phyloP scores from a whole-genome alignment of 2,329 filamentous ascomycete species.

The Trichoderma arundinaceum region DNA sequence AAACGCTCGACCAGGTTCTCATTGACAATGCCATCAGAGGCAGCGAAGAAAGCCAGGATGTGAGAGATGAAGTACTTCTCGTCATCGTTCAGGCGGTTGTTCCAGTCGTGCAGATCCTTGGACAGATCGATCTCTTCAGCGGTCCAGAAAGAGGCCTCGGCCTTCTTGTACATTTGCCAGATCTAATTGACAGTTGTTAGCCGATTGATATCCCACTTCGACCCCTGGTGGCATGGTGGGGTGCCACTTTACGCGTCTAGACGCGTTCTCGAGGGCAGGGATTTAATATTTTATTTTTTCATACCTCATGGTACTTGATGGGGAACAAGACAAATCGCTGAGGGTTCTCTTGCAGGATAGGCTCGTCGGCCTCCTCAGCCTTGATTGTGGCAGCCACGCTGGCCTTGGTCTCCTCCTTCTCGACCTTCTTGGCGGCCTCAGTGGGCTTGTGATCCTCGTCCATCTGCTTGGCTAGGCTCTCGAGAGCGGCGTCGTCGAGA shows the following conservation, averaged over 20 bases:
- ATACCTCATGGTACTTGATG: constrained; percentile 98
- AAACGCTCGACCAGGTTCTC: constrained; percentile 99
- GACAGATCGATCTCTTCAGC: constrained; percentile 99
- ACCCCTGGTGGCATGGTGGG: constrained; percentile 27
- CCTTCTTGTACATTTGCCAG: constrained; percentile 99
- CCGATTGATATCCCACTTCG: constrained; percentile 9
- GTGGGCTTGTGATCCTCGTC: constrained; percentile 67
- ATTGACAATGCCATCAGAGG: constrained; percentile 98
- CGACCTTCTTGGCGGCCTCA: constrained; percentile 49
- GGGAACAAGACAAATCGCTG: constrained; percentile 97
- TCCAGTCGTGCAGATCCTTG: constrained; percentile 99
- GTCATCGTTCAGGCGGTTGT: constrained; percentile 94
- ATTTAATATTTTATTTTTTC: constrained; percentile 49
- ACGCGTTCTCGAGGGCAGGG: constrained; percentile 44
- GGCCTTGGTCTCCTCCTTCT: constrained; percentile 40
- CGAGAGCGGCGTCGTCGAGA: constrained; percentile 56
- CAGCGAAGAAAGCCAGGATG: constrained; percentile 98
- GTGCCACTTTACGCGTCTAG: constrained; percentile 71
- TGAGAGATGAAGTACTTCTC: constrained; percentile 99
- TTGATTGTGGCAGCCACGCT: constrained; percentile 60
- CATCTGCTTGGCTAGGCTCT: constrained; percentile 59
- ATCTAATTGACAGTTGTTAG: constrained; percentile 67
- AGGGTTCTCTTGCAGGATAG: constrained; percentile 92
- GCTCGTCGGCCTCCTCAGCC: constrained; percentile 79
- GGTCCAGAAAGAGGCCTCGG: constrained; percentile 99